Evolutionary conservation across 2,329 filamentous ascomycete genomes (phyloP).

Genomic region (Didymella glomerata): DNA sequence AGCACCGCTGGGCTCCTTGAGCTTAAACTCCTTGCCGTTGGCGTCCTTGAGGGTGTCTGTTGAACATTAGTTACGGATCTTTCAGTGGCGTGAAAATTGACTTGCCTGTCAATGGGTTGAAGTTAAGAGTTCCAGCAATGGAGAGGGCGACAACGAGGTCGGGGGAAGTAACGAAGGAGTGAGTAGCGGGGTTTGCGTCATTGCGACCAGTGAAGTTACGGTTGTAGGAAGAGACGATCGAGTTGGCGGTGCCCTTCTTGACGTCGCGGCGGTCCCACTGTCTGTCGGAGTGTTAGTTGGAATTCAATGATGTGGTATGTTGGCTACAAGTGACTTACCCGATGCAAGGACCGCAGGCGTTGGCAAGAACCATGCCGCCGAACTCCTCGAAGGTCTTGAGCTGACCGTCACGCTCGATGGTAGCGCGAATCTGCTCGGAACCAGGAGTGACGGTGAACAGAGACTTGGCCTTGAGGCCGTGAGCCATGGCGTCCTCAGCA

Average conservation of each 20-base stretch:
- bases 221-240: constrained; percentile 99
- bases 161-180: constrained; percentile 91
- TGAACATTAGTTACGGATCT: no score
- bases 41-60: constrained; percentile 83
- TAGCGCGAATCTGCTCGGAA: constrained; percentile 89
- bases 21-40: constrained; percentile 94
- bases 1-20: constrained; percentile 79
- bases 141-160: constrained; percentile 88
- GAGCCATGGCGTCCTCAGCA: constrained; percentile 86
- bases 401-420: constrained; percentile 86
- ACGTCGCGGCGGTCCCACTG: constrained; percentile 96
- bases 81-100: no score
- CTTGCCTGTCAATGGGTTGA: constrained; percentile 90
- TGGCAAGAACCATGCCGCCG: constrained; percentile 91
- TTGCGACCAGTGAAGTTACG: constrained; percentile 99
- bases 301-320: constrained; percentile 9
- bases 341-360: constrained; percentile 77
- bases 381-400: constrained; percentile 96
- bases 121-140: constrained; percentile 83
- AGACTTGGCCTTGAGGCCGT: constrained; percentile 92
- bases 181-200: constrained; percentile 83
- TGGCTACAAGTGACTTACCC: constrained; percentile 1
- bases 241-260: constrained; percentile 94
- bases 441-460: constrained; percentile 95
- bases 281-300: constrained; percentile 24